Base-by-base conservation (phyloP, 345 rosid species). In the Mercurialis annua region DNA sequence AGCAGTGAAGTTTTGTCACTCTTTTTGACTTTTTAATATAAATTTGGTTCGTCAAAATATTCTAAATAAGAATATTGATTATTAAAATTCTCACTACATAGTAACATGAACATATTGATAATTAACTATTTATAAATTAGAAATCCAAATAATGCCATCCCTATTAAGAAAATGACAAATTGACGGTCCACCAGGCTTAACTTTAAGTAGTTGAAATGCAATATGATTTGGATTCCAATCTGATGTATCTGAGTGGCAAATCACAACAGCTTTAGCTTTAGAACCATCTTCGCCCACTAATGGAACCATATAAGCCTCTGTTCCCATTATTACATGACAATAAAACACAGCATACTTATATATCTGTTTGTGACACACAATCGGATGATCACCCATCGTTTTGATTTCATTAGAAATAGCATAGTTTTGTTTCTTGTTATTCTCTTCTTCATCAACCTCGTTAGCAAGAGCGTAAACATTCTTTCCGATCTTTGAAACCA, bases 161-260 rank as follows among this genome's bases (percentile, higher is more conserved):
- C 6, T 40, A 8, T 40, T 40, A 9, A 40, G 10, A 40, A 40
- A 40, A 8, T 40, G 44, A 8, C 44, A 40, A 40, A 40, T 40
- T 40, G 44, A 2, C 10, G 63, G 65, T 18, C 64, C 53, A 49
- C 61, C 66, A 2, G 73, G 66, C 52, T 61, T 61, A 42, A 61
- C 58, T 11, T 38, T 26, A 14, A 69, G 66, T 0, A 61, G 20
- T n/a, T 69, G 73, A 40, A 69, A 69, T 2, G 73, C 73, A 33
- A 69, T 5, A 50, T 69, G 66, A 12, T 69, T 61, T n/a, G 73
- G 73, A 47, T 64, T 64, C 65, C 75, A 71, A 9, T 29, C 24
- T 9, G 65, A 56, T 46, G 74, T 71, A 36, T 71, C 36, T 21
- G n/a, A 17, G 18, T 71, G 75, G 51, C 75, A 64, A 14, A 64